phyloP scores from a whole-genome alignment of 257 asterid species.

The Orobanche coerulescens region DNA sequence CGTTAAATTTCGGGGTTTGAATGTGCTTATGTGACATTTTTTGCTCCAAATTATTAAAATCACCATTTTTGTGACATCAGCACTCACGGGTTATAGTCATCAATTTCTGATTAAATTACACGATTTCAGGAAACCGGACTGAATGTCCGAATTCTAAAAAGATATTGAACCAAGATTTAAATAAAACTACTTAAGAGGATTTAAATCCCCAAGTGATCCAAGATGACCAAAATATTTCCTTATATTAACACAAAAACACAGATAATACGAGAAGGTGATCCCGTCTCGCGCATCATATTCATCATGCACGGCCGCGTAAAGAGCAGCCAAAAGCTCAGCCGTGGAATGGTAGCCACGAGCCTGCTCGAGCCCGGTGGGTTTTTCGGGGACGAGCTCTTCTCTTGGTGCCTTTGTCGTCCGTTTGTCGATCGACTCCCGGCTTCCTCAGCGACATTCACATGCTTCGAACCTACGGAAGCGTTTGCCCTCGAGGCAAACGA shows the following conservation, averaged over 20 bases:
- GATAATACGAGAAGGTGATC: constrained; percentile 93
- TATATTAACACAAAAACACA: constrained; percentile 22
- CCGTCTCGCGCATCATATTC: constrained; percentile 69
- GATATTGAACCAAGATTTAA: too few relatives aligned
- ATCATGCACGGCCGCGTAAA: constrained; percentile 61
- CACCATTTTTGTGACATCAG: too few relatives aligned
- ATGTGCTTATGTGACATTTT: too few relatives aligned
- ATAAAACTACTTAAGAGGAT: too few relatives aligned
- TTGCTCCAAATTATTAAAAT: too few relatives aligned
- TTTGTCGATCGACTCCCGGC: constrained; percentile 76
- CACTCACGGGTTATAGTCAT: too few relatives aligned
- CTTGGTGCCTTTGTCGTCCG: constrained; percentile 95
- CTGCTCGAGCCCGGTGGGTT: constrained; percentile 68
- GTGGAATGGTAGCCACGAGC: constrained; percentile 64
- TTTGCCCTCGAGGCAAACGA: constrained; percentile 54
- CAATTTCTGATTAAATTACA: too few relatives aligned
- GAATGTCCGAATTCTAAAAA: too few relatives aligned
- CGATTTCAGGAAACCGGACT: too few relatives aligned
- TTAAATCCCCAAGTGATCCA: too few relatives aligned
- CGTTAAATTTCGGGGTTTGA: too few relatives aligned
- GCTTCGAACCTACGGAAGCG: constrained; percentile 65
- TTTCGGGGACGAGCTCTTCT: constrained; percentile 82
- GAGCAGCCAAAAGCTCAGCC: constrained; percentile 71
- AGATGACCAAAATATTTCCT: too few relatives aligned
- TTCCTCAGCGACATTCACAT: constrained; percentile 78